phyloP scores from a whole-genome alignment of 176 grass and related monocot genomes.

The Bromus sterilis region DNA sequence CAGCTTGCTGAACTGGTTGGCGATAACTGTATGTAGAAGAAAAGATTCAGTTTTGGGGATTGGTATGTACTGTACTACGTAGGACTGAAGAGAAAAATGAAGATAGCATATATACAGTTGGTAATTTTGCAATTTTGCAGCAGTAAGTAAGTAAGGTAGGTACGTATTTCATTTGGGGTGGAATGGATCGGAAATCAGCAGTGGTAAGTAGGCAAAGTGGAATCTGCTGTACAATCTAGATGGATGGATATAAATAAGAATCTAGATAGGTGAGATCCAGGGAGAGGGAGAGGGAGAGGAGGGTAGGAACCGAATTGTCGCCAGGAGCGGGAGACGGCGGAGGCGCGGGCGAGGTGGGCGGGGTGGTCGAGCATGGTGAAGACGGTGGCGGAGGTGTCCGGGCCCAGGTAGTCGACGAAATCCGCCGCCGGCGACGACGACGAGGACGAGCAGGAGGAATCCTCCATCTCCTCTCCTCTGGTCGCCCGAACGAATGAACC shows the following conservation, averaged over 20 bases:
- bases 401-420: slow-evolving; percentile 42
- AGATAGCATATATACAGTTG: too few relatives aligned
- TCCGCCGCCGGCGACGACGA: neutral
- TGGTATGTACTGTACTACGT: too few relatives aligned
- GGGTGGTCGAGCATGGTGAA: slow-evolving; percentile 39
- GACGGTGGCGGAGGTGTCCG: slow-evolving; percentile 34
- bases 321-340: slow-evolving; percentile 64
- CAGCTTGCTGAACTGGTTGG: slow-evolving; percentile 49
- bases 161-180: too few relatives aligned
- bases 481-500: too few relatives aligned
- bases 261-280: neutral
- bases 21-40: slow-evolving; percentile 23
- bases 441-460: neutral
- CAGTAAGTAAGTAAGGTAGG: too few relatives aligned
- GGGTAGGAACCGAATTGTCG: slow-evolving; percentile 36
- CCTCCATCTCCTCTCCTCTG: neutral
- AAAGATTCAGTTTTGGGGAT: neutral
- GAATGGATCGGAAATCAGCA: neutral
- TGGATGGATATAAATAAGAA: neutral
- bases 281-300: neutral
- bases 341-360: slow-evolving; percentile 43
- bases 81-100: too few relatives aligned
- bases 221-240: neutral
- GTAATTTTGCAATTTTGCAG: too few relatives aligned
- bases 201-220: neutral